Evolutionary conservation across 2,329 filamentous ascomycete genomes (phyloP), one percentile per base, ranked within the genome.

Genomic region (Geosmithia flava): DNA sequence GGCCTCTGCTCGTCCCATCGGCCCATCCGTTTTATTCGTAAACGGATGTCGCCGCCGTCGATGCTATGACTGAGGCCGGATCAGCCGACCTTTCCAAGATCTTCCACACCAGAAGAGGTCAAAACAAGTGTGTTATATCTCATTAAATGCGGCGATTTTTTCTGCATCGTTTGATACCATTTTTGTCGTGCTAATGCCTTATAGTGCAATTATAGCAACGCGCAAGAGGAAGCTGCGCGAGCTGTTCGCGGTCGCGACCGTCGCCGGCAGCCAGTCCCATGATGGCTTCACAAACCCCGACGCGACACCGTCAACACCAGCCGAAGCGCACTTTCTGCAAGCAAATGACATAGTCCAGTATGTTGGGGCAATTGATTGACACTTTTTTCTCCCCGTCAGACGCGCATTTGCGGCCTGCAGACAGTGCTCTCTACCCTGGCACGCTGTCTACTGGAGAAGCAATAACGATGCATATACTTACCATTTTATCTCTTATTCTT

Each of bases 191-290:
- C 66, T 79, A 53, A 78, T 62, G 41, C 20, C 53, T 52, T 56
- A 51, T 62, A 85, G 81, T 69, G 74, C 77, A 77, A 82, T 84
- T 76, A 79, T 85, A 74, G 77, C 76, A 68, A 87, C 85, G 75
- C 85, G 87, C 68, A 93, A 94, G 79, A 83, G 87, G 68, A 94
- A 94, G 75, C 77, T 95, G 64, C 83, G 84, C 65, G 85, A 93
- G 71, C 78, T 95, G 59, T 95, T 85, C 72, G 76, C 78, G 58
- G 79, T 86, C 75, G 83, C 86, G 72, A 85, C 84, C 65, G 80
- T 82, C 66, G 68, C 74, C 61, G 72, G 80, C 66, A 69, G 71
- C 64, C 71, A 81, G 58, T 77, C 78, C 58, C 74, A 76, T 62
- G 68, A 73, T 65, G 70, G 72, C 63, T 71, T 78, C 62, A 69